These are phyloP conservation scores for Fusarium liriodendri DNA, from an alignment of 2,329 filamentous ascomycete species.

Conservation along the genomic window DNA sequence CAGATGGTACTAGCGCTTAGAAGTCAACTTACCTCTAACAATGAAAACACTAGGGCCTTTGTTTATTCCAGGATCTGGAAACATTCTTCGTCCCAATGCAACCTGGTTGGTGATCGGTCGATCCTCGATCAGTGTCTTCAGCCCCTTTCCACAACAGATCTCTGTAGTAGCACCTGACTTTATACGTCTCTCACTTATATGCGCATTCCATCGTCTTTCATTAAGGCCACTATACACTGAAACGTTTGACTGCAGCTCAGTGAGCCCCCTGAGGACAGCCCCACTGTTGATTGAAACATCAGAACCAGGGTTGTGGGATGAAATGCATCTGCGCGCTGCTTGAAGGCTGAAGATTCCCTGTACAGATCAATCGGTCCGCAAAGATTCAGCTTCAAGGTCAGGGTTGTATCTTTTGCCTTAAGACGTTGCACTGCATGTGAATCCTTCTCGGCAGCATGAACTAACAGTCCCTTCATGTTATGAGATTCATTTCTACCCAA, in stretches of 20 bases:
- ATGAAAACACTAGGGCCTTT: not conserved
- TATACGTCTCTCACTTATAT: not conserved
- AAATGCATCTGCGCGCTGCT: not conserved
- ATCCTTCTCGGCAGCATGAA: not conserved
- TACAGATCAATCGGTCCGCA: constrained; percentile 1
- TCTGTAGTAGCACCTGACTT: not conserved
- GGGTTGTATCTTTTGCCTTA: not conserved
- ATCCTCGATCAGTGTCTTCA: not conserved
- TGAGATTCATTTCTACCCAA: not conserved
- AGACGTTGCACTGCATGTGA: not conserved
- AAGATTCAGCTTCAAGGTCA: not conserved
- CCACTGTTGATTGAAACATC: constrained; percentile 6
- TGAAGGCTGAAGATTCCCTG: not conserved
- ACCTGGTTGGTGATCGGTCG: not conserved
- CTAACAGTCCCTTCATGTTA: constrained; percentile 3
- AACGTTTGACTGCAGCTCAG: not conserved
- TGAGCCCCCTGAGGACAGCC: not conserved
- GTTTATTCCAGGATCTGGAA: not conserved
- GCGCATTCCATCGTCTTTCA: not conserved
- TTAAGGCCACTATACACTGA: not conserved
- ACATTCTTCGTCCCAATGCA: not conserved
- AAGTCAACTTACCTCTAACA: constrained; percentile 8
- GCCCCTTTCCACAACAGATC: not conserved
- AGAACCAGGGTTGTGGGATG: not conserved
- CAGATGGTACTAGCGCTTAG: not conserved